Conservation (phyloP, 768 basidiomycete species). For the Auricularia sp. region DNA sequence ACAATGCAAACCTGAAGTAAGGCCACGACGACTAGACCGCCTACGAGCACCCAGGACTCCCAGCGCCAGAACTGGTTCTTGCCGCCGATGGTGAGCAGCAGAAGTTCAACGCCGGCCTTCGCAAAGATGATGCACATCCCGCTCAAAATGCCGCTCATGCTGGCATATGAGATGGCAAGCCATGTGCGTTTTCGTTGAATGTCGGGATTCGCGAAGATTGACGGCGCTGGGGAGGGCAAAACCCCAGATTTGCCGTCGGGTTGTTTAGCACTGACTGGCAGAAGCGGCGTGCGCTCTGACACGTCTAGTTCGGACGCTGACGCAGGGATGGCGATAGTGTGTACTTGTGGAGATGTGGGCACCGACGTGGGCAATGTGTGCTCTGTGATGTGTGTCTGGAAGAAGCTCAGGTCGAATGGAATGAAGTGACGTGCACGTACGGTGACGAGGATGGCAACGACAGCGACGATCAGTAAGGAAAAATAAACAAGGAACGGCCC, state of each 20-base stretch:
- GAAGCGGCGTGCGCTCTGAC: constrained; percentile 48
- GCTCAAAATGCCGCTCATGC: constrained; percentile 77
- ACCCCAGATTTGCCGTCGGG: not conserved
- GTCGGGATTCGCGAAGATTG: constrained; percentile 20
- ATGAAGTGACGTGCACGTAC: constrained; percentile 34
- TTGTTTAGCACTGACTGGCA: constrained; percentile 20
- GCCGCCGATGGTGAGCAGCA: constrained; percentile 66
- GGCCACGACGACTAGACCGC: constrained; percentile 63
- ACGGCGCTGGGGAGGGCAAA: constrained; percentile 8
- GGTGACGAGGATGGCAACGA: constrained; percentile 48
- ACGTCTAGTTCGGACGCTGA: constrained; percentile 13
- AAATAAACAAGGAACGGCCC: constrained; percentile 77
- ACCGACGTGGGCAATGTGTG: constrained; percentile 35
- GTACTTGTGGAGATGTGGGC: not conserved
- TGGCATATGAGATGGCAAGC: constrained; percentile 77
- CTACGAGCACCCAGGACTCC: constrained; percentile 74
- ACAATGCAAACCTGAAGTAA: constrained; percentile 47
- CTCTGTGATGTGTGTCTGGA: constrained; percentile 65
- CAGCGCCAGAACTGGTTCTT: constrained; percentile 76
- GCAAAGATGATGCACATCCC: constrained; percentile 92
- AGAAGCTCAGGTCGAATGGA: not conserved
- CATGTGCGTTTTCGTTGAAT: constrained; percentile 42
- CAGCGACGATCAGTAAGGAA: constrained; percentile 51
- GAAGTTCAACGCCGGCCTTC: constrained; percentile 85
- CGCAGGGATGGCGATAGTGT: constrained; percentile 5